Evolutionary conservation across 2,329 filamentous ascomycete species (phyloP).

Genomic region (Talaromyces islandicus): DNA sequence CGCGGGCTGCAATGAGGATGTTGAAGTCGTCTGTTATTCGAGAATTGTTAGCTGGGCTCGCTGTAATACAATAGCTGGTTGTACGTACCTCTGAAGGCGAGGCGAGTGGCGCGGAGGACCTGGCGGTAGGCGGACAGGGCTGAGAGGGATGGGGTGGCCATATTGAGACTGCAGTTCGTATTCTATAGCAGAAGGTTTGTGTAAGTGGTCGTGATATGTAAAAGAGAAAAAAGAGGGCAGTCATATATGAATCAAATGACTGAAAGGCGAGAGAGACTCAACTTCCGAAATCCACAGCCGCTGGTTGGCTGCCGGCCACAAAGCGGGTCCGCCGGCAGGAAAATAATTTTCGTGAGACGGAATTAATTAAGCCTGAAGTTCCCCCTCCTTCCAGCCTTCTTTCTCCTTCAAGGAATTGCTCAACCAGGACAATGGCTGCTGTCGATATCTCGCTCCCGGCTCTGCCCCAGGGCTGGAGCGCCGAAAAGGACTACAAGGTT

Average conservation of each 20-base stretch:
- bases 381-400: conserved; percentile 3
- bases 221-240: not conserved
- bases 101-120: conserved; percentile 70
- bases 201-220: not conserved
- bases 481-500: conserved; percentile 86
- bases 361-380: not conserved
- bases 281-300: conserved; percentile 18
- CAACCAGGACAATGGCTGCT: conserved; percentile 9
- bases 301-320: conserved; percentile 20
- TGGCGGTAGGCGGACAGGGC: conserved; percentile 73
- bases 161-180: not conserved
- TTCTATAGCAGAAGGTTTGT: not conserved
- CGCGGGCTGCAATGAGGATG: conserved; percentile 64
- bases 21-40: conserved; percentile 58
- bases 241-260: not conserved
- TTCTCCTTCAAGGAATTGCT: not conserved
- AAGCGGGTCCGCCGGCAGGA: conserved; percentile 14
- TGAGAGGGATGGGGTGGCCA: conserved; percentile 40
- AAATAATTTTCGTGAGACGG: conserved; percentile 20
- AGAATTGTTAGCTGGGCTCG: not conserved
- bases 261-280: not conserved
- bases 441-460: conserved; percentile 54
- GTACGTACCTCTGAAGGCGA: conserved; percentile 71
- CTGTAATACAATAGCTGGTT: not conserved
- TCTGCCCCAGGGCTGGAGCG: conserved; percentile 72